Evolutionary conservation across 2,329 filamentous ascomycete genomes (phyloP).

Genomic region (Aschersonia sp.): DNA sequence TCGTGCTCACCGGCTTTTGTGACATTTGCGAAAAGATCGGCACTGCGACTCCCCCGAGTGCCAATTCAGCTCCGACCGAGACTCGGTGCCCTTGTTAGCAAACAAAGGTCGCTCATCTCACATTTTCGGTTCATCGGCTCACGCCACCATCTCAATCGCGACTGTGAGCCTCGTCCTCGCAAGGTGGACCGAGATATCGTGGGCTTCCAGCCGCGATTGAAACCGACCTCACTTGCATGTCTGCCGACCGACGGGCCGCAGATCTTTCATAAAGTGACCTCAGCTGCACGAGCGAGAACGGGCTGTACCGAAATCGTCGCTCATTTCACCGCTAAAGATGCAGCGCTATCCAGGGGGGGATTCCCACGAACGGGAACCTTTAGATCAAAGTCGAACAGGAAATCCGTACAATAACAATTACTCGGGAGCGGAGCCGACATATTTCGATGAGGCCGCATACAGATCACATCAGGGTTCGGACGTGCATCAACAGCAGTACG

Average conservation of each 20-base stretch:
- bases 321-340: constrained; percentile 10
- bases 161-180: no score
- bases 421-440: constrained; percentile 6
- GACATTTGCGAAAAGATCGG: not conserved
- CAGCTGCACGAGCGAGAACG: not conserved
- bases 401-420: constrained; percentile 7
- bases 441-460: constrained; percentile 14
- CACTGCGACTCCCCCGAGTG: no score
- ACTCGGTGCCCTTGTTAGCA: no score
- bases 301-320: not conserved
- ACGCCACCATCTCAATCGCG: no score
- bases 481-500: not conserved
- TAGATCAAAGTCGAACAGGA: constrained; percentile 10
- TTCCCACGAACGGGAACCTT: constrained; percentile 20
- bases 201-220: no score
- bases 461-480: not conserved
- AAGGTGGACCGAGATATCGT: no score
- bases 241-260: no score
- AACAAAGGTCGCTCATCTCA: no score
- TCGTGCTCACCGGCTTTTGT: not conserved
- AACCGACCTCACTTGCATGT: no score
- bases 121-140: no score
- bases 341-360: constrained; percentile 15
- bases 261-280: not conserved
- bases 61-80: no score